These are phyloP conservation scores for Metschnikowia gruessii DNA, from an alignment of 805 yeast species.

Conservation along the genomic window DNA sequence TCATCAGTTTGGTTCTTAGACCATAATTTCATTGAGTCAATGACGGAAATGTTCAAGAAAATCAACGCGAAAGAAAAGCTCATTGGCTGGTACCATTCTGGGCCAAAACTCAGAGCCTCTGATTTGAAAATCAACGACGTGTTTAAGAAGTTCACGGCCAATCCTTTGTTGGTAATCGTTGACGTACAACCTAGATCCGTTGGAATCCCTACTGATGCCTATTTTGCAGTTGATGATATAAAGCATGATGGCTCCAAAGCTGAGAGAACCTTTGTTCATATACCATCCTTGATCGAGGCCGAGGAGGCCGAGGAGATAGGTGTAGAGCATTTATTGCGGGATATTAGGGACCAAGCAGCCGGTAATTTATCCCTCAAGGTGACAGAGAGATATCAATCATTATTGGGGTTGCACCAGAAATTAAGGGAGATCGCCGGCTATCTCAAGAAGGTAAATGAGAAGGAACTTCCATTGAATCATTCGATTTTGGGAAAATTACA, in stretches of 20 bases:
- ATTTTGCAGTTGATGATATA: constrained; percentile 89
- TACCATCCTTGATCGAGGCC: constrained; percentile 90
- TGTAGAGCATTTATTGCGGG: constrained; percentile 92
- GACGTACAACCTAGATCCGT: constrained; percentile 83
- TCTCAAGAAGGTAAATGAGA: constrained; percentile 66
- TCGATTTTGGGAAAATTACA: constrained; percentile 88
- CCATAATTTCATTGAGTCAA: constrained; percentile 91
- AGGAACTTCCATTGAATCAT: constrained; percentile 83
- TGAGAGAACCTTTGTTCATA: constrained; percentile 88
- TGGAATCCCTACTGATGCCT: constrained; percentile 95
- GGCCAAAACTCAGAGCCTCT: constrained; percentile 84
- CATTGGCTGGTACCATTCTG: constrained; percentile 99
- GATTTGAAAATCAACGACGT: constrained; percentile 88
- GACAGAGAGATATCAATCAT: constrained; percentile 84
- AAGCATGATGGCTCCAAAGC: constrained; percentile 94
- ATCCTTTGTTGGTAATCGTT: constrained; percentile 84
- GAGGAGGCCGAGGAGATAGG: constrained; percentile 99
- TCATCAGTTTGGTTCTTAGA: constrained; percentile 95
- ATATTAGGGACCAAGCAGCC: constrained; percentile 94
- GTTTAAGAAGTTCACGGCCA: constrained; percentile 75
- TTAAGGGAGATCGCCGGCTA: constrained; percentile 75
- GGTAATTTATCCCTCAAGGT: constrained; percentile 85
- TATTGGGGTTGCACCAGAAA: constrained; percentile 80
- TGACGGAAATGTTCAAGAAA: constrained; percentile 97
- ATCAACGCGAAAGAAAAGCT: constrained; percentile 95